phyloP scores from a whole-genome alignment of 164 flowering plant genomes.

The Pachysandra terminalis region DNA sequence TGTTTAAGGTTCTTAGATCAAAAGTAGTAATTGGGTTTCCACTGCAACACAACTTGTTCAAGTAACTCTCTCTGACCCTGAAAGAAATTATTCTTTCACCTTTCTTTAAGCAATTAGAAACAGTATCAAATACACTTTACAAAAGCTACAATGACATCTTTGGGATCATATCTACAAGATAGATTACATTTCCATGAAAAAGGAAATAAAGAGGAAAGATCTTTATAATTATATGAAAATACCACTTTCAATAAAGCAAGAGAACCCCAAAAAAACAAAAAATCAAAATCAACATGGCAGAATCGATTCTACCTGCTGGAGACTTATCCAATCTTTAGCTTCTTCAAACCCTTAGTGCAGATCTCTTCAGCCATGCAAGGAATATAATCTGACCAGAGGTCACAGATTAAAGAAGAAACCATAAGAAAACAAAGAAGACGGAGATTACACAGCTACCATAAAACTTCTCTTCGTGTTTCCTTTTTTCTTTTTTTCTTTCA shows the following conservation, averaged over 20 bases:
- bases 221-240: background rate
- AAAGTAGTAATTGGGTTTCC: background rate
- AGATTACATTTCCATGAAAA: background rate
- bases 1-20: background rate
- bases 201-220: background rate
- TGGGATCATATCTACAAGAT: background rate
- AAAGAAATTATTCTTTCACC: background rate
- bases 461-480: background rate
- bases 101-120: background rate
- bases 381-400: no score
- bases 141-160: background rate
- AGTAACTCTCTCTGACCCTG: background rate
- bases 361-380: background rate
- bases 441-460: constrained; percentile 7
- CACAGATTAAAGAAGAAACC: background rate
- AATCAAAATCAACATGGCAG: background rate
- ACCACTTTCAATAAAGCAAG: background rate
- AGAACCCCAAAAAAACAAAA: no score
- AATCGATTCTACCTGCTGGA: background rate
- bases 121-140: background rate
- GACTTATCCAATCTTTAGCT: background rate
- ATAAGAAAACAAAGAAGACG: background rate
- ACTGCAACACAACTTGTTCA: background rate
- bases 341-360: background rate
- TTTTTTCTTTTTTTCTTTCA: no score